These are phyloP conservation scores for Pichia sp. DNA, from an alignment of 1,139 yeast genomes.

Conservation along the genomic window DNA sequence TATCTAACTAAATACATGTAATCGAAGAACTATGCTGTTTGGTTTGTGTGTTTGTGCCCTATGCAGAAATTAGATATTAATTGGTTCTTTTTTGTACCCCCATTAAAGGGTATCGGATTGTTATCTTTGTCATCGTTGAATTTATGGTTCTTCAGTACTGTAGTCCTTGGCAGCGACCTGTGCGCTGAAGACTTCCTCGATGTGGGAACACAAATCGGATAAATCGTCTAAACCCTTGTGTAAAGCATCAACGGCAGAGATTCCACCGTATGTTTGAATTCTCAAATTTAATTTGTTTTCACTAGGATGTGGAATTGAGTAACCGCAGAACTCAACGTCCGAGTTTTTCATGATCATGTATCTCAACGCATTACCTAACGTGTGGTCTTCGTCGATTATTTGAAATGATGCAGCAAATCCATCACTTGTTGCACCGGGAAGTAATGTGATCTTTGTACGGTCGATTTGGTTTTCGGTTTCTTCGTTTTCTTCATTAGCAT, in stretches of 20 bases:
- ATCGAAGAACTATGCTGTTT: too few relatives aligned
- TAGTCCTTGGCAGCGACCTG: conserved; percentile 54
- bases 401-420: conserved; percentile 96
- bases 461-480: conserved; percentile 10
- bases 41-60: too few relatives aligned
- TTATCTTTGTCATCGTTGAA: too few relatives aligned
- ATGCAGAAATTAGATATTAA: too few relatives aligned
- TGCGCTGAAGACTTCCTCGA: conserved; percentile 75
- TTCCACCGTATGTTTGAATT: conserved; percentile 87
- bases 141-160: conserved; percentile 46
- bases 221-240: conserved; percentile 90
- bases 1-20: too few relatives aligned
- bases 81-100: too few relatives aligned
- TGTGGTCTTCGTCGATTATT: conserved; percentile 90
- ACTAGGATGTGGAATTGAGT: conserved; percentile 98
- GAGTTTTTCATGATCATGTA: conserved; percentile 97
- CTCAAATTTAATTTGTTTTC: conserved; percentile 87
- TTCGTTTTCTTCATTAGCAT: conserved; percentile 2
- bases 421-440: conserved; percentile 94
- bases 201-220: conserved; percentile 76
- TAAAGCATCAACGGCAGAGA: conserved; percentile 90
- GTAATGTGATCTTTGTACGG: conserved; percentile 44
- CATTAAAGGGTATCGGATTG: too few relatives aligned
- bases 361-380: conserved; percentile 90
- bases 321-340: conserved; percentile 97